Base-by-base conservation (phyloP, 2,329 filamentous ascomycete species). In the Fonsecaea pedrosoi region DNA sequence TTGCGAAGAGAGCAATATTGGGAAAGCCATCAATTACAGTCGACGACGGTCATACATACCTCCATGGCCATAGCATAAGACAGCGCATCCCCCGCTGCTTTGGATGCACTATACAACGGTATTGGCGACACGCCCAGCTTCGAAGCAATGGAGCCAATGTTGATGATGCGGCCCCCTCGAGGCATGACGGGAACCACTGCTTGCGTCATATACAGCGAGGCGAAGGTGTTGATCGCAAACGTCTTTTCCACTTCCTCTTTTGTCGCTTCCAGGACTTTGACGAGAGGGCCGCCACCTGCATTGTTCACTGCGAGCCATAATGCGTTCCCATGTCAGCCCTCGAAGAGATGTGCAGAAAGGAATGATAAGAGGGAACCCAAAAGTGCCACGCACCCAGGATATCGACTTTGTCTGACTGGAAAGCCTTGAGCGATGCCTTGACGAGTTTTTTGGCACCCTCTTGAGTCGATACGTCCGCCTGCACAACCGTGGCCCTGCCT, bases 71-170 rank as follows among this genome's bases (percentile, higher is more conserved):
- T 74, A 2, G 83, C 77, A 15, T 85, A 81, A 0, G 83, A 82
- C 78, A 88, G 83, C 74, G 87, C 83, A 75, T 89, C 85, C 42
- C 88, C 80, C 4, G 86, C 85, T 53, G 85, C 86, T 73, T 89
- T 89, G 56, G 83, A 84, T 0, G 82, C 78, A 9, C 78, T 78
- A 73, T 89, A 89, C 13, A 86, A 77, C 21, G 61, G n/a, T 21
- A 68, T 45, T 6, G 64, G 61, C 18, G 54, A 57, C 38, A 65
- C 60, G 13, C 70, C 70, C 48, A 66, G 21, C 35, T 68, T 65
- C 9, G 69, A 67, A 1, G 68, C 69, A 21, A 71, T 66, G 30
- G 69, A 71, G 57, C 67, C 56, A 53, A 72, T 65, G 69, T 87
- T 80, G 70, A 87, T 78, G 56, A 87, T 78, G 15, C 80, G 80